These are phyloP conservation scores for Linderina pennispora DNA, from an alignment of 192 early-diverging fungal species.

Conservation along the genomic window DNA sequence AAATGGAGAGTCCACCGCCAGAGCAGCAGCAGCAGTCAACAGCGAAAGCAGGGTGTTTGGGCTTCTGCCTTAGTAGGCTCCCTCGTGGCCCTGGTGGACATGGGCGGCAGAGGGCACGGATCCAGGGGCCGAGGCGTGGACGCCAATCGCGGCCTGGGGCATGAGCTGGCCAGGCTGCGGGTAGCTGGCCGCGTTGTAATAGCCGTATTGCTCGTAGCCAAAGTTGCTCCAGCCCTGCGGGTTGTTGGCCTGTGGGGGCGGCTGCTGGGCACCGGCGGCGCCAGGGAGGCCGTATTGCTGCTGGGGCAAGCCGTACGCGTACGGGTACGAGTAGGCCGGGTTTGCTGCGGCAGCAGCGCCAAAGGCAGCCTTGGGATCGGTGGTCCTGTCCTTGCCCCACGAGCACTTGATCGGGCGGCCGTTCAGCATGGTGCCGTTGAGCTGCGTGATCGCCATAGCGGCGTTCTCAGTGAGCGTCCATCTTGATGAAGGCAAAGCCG, in stretches of 20 bases:
- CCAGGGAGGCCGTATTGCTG: conserved; percentile 34
- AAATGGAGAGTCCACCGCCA: no score
- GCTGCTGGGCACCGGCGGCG: conserved; percentile 3
- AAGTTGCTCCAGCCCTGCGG: conserved; percentile 35
- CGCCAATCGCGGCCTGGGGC: conserved; percentile 10
- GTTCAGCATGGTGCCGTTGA: conserved; percentile 67
- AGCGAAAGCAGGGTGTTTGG: no score
- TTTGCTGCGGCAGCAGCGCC: conserved; percentile 35
- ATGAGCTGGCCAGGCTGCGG: conserved; percentile 44
- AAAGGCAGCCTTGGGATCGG: conserved; percentile 44
- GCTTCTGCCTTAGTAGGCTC: conserved; percentile 31
- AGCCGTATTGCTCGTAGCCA: conserved; percentile 40
- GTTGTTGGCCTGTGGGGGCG: conserved; percentile 19
- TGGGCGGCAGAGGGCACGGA: conserved; percentile 6
- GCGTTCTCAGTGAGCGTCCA: conserved; percentile 90
- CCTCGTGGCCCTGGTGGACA: conserved; percentile 16
- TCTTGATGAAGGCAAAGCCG: conserved; percentile 89
- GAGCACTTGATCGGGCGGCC: conserved; percentile 78
- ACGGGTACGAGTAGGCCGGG: conserved; percentile 47
- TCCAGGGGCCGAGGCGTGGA: conserved; percentile 5
- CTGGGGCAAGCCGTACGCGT: conserved; percentile 39
- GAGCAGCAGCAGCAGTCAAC: no score
- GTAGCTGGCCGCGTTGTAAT: conserved; percentile 39
- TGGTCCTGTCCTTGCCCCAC: conserved; percentile 80
- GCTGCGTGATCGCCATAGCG: conserved; percentile 76